Evolutionary conservation across 1,284 basidiomycete species (phyloP).

Genomic region (Moniliophthora roreri): DNA sequence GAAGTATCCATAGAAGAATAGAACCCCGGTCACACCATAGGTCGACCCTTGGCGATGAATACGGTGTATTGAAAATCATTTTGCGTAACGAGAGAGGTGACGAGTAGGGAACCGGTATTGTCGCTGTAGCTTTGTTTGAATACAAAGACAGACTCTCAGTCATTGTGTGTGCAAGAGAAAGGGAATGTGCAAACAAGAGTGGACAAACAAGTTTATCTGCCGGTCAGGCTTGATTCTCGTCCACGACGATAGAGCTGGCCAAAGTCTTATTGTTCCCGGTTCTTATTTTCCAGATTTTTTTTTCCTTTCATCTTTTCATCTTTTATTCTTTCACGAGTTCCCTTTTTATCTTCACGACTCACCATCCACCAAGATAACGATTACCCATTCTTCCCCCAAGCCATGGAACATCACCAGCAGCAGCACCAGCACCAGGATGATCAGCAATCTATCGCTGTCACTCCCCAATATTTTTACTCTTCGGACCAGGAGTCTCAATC

Average conservation of each 20-base stretch:
- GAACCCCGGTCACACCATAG: no score
- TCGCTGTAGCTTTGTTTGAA: no score
- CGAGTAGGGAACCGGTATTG: no score
- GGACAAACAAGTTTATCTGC: not conserved
- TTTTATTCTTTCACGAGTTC: slow-evolving; percentile 17
- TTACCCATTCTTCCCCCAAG: slow-evolving; percentile 11
- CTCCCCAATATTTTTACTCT: slow-evolving; percentile 35
- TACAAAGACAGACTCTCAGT: no score
- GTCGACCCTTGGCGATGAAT: no score
- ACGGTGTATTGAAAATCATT: no score
- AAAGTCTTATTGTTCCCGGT: slow-evolving; percentile 13
- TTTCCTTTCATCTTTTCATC: slow-evolving; percentile 26
- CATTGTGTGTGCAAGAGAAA: not conserved
- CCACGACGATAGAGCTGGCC: slow-evolving; percentile 3
- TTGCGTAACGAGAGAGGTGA: no score
- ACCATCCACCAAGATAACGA: slow-evolving; percentile 12
- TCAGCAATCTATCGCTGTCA: slow-evolving; percentile 26
- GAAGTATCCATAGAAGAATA: no score
- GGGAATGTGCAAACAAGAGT: not conserved
- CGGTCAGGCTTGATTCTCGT: slow-evolving; percentile 20
- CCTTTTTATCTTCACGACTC: slow-evolving; percentile 13
- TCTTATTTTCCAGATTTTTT: slow-evolving; percentile 26
- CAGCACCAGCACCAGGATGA: slow-evolving; percentile 28
- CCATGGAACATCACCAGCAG: slow-evolving; percentile 33
- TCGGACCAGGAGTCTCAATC: slow-evolving; percentile 37